Base-by-base conservation (phyloP, 192 early-diverging fungal species). In the Allomyces javanicus region DNA sequence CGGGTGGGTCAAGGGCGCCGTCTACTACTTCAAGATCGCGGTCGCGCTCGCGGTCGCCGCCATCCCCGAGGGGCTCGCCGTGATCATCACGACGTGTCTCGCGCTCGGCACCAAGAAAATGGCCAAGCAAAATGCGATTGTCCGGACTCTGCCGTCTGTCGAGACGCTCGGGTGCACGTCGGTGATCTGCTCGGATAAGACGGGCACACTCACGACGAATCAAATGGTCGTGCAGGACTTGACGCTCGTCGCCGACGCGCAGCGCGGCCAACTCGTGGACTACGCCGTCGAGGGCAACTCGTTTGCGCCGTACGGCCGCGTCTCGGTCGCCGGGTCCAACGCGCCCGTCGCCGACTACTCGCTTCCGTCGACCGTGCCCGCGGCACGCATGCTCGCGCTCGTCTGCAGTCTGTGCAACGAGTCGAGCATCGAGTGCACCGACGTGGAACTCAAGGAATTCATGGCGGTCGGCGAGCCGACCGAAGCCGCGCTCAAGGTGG, bases 21-120 rank as follows among this genome's bases (percentile, higher is more conserved):
- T 99, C 65, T 96, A 97, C 78, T 96, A 96, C 79, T 99, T 99
- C 77, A 97, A 96, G 78, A 97, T 96, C 62, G 96, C 94, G 25
- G 94, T 99, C 63, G 94, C 96, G 2, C 79, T 99, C 64, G 96
- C 94, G 43, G 94, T 99, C 24, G 94, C 96, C 64, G 94, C 94
- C 58, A 99, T 99, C 73, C 96, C 96, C 68, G 96, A 99, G 80
- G 96, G 96, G 65, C 79, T 99, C 40, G 89, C 91, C n/a, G 96
- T 92, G 44, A 91, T 99, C 67, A 97, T 97, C 68, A 99, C 96
- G 22, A 93, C 94, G 40, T 97, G 94, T 71, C 78, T 99, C 69
- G 93, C 96, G 61, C 83, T 99, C 62, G 96, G 96, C 63, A 96
- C 94, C 58, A 89, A 91, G 70, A 92, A 89, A 74, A 97, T 99